Base-by-base conservation (phyloP, 78 protist species). In the Monosiga brevicollis region DNA sequence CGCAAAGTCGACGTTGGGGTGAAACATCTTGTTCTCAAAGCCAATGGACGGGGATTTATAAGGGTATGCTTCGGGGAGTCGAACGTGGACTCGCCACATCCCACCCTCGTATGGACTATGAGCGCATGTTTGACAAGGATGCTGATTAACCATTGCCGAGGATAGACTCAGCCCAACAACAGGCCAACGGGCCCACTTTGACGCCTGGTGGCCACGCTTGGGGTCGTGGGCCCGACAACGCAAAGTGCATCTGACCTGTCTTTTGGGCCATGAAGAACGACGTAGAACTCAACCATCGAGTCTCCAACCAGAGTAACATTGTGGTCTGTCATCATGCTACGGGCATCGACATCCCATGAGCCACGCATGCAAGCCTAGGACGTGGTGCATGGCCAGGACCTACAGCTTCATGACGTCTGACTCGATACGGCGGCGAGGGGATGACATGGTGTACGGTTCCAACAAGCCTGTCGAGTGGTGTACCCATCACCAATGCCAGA, bases 11-110 rank as follows among this genome's bases (percentile, higher is more conserved):
- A 97, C 94, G 87, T 97, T 97, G 20, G 98, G 97, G n/a, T 97
- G 99, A 89, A 89, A 97, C 35, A 97, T 94, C 40, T 83, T 83
- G 87, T 95, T 97, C 26, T 74, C 23, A 37, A 95, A 95, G 39
- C 98, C 95, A 37, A 95, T 93, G 2, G 98, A 95, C 29, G 99
- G 99, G 2, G 97, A 94, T 87, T 95, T 94, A 89, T 94, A 95
- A 22, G 99, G 98, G 78, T 97, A 97, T n/a, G 55, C 90, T 0
- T 88, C 89, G 10, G 99, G 98, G 39, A 97, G 79, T 72, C 91
- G 93, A n/a, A 94, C 95, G 79, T 90, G 92, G 26, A 95, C 92
- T 42, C 85, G 91, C 97, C 98, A 97, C 0, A 85, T 37, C 1
- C 98, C 98, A 0, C 95, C 94, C 36, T 87, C 91, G 81, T 95